phyloP scores from a whole-genome alignment of 345 rosid genomes.

The Draba incana region DNA sequence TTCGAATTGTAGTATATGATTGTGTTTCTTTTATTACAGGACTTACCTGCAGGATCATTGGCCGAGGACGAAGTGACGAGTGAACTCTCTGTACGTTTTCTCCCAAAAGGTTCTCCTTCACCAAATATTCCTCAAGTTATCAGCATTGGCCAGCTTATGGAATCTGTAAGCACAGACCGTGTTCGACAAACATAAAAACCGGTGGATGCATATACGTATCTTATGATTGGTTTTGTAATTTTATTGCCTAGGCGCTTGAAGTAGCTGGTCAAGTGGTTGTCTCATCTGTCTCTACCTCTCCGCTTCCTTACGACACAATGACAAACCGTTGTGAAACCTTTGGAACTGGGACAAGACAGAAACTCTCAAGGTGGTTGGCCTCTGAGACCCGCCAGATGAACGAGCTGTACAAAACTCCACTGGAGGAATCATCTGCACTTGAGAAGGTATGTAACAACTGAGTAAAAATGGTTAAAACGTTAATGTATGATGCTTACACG shows the following conservation, averaged over 20 bases:
- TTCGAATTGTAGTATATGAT: neutral
- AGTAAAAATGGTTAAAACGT: slow-evolving; percentile 13
- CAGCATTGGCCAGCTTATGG: slow-evolving; percentile 90
- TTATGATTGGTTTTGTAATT: slow-evolving; percentile 21
- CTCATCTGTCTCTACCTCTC: slow-evolving; percentile 76
- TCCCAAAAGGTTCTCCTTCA: slow-evolving; percentile 62
- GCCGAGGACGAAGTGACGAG: slow-evolving; percentile 74
- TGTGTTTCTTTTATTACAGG: slow-evolving; percentile 52
- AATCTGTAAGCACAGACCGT: slow-evolving; percentile 57
- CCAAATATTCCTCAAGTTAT: slow-evolving; percentile 68
- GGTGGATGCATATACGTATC: slow-evolving; percentile 5
- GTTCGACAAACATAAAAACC: slow-evolving; percentile 1
- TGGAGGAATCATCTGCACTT: slow-evolving; percentile 39
- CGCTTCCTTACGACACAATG: slow-evolving; percentile 84
- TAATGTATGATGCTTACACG: neutral
- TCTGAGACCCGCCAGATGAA: slow-evolving; percentile 56
- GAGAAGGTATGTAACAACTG: slow-evolving; percentile 50
- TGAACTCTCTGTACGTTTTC: slow-evolving; percentile 73
- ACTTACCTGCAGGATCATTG: slow-evolving; percentile 50
- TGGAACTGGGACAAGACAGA: slow-evolving; percentile 76
- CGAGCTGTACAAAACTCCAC: slow-evolving; percentile 21
- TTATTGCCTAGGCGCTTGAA: slow-evolving; percentile 72
- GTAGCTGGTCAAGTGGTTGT: slow-evolving; percentile 96
- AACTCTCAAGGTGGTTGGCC: slow-evolving; percentile 88
- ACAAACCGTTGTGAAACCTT: slow-evolving; percentile 85